Evolutionary conservation across 2,329 filamentous ascomycete species (phyloP), one percentile per base, ranked within the genome.

Genomic region (Trichoderma sp.): DNA sequence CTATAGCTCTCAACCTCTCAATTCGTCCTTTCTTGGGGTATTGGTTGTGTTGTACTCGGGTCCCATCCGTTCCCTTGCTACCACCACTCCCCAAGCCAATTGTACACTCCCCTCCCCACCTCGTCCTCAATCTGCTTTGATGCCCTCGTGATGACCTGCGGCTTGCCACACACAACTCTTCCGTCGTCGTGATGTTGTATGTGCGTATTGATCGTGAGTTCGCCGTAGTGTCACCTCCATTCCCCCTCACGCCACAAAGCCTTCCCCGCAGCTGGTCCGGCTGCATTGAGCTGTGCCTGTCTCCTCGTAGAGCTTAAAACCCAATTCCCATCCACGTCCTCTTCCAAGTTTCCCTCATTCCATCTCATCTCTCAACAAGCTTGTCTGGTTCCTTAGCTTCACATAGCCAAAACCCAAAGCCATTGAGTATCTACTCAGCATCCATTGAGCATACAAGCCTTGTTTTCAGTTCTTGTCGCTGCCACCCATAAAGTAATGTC

Each of bases 401-500:
- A 57, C 39, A 34, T 34, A 69, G 65, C 32, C 14, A 28, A 26
- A 21, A n/a, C 28, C 64, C 28, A 66, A 51, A 61, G 34, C 47
- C 12, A 57, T 34, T 53, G 47, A 34, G 21, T 32, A 65, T 51
- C 63, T 43, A 15, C 32, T 30, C 34, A 51, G 28, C 28, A 12
- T 70, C n/a, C 57, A 70, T 70, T 62, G n/a, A 51, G 30, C 58
- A 47, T 65, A 65, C 32, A 56, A 69, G 39, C 66, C 24, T 60
- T 15, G 24, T 43, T 24, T 28, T 43, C 68, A 36, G 30, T 24
- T 57, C 34, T 64, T 64, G 68, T 57, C 32, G 51, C 43, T 69
- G 60, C 12, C 47, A 57, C 32, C 6, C 12, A 34, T 56, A 9
- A 53, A 53, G 74, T 61, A 73, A 79, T 80, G 78, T 79, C 76